phyloP scores from a whole-genome alignment of 2,329 filamentous ascomycete genomes.

The Diplodia scrobiculata region DNA sequence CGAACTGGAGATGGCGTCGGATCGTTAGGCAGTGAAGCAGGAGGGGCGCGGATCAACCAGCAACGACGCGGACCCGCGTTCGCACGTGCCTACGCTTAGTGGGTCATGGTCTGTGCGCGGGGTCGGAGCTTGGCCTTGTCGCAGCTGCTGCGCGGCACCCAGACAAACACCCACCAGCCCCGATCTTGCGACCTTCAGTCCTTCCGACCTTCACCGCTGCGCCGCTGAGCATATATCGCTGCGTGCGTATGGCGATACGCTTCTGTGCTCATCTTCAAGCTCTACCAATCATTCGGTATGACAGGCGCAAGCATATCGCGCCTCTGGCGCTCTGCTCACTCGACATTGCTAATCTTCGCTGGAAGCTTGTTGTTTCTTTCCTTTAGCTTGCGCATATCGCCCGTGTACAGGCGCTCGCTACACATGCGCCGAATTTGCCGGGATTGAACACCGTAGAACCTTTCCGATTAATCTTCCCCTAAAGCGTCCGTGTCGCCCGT shows the following conservation, averaged over 20 bases:
- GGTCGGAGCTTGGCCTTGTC: not conserved
- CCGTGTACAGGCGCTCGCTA: not conserved
- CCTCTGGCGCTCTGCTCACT: not conserved
- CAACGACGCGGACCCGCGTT: not conserved
- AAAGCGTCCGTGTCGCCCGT: not conserved
- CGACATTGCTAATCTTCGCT: not conserved
- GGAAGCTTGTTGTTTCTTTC: not conserved
- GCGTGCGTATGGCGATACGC: not conserved
- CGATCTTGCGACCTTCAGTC: not conserved
- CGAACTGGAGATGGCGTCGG: not conserved
- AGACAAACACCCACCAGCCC: not conserved
- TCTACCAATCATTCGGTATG: not conserved
- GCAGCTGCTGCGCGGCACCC: slow-evolving; percentile 4
- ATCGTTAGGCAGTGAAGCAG: not conserved
- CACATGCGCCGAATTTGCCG: not conserved
- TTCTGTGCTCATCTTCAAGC: not conserved
- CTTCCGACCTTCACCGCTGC: not conserved
- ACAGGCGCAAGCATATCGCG: not conserved
- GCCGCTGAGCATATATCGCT: not conserved
- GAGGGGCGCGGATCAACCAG: not conserved
- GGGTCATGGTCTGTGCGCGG: not conserved
- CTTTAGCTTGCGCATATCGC: not conserved
- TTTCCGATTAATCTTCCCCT: not conserved
- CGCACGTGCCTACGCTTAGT: not conserved
- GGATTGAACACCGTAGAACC: not conserved